phyloP scores from a whole-genome alignment of 768 basidiomycete species.

The Mycena rosella region DNA sequence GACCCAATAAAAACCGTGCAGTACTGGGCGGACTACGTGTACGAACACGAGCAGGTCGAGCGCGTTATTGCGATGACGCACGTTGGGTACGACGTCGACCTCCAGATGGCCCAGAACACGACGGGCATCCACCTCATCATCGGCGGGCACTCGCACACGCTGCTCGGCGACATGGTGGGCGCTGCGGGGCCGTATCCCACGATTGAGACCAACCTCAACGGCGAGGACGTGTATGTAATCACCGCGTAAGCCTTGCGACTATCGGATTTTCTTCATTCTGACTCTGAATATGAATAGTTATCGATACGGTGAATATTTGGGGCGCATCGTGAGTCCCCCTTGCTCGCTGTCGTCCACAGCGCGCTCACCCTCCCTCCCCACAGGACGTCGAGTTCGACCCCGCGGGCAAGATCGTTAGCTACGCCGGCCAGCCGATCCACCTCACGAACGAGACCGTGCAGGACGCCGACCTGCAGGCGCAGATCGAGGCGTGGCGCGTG shows the following conservation, averaged over 20 bases:
- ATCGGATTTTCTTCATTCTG: not conserved
- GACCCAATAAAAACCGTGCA: slow-evolving; percentile 54
- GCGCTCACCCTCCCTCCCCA: no score
- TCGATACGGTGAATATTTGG: slow-evolving; percentile 62
- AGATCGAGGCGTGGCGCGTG: slow-evolving; percentile 54
- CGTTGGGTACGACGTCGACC: slow-evolving; percentile 60
- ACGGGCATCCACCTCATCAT: slow-evolving; percentile 56
- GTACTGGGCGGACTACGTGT: slow-evolving; percentile 53
- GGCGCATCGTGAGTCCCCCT: no score
- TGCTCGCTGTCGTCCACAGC: no score
- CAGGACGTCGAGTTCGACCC: slow-evolving; percentile 57
- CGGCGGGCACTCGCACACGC: slow-evolving; percentile 61
- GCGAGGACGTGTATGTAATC: slow-evolving; percentile 62
- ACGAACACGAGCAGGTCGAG: slow-evolving; percentile 48
- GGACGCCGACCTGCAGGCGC: slow-evolving; percentile 51
- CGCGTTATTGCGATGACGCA: slow-evolving; percentile 61
- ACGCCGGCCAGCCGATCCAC: slow-evolving; percentile 58
- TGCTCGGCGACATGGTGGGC: slow-evolving; percentile 55
- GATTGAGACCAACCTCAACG: slow-evolving; percentile 55
- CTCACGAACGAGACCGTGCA: slow-evolving; percentile 53
- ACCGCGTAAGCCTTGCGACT: slow-evolving; percentile 43
- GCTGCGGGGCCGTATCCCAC: slow-evolving; percentile 60
- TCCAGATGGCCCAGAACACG: slow-evolving; percentile 54
- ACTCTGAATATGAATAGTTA: slow-evolving; percentile 36
- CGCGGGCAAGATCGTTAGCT: slow-evolving; percentile 53